Conservation (phyloP, 352 stramenopile species). For the Pythium plurisporium region DNA sequence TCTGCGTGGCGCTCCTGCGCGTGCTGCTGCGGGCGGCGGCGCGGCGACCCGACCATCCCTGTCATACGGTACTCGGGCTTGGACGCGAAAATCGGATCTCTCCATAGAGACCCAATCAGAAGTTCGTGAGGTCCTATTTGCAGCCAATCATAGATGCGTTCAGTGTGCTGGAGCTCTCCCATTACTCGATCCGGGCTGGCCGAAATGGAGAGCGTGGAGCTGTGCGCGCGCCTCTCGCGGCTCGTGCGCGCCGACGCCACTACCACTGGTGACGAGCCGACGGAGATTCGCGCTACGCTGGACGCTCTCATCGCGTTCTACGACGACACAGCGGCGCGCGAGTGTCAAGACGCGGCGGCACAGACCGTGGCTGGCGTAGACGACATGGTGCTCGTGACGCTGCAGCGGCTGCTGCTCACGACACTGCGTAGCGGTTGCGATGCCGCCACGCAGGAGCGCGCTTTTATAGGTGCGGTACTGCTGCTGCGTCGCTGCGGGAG, state of each 20-base stretch:
- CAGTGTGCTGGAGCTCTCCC: too few species aligned
- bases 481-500: slow-evolving; percentile 31
- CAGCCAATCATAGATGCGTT: neutral
- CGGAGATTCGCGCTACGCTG: slow-evolving; percentile 18
- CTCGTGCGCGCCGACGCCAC: slow-evolving; percentile 31
- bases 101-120: too few species aligned
- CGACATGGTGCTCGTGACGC: slow-evolving; percentile 58
- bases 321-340: slow-evolving; percentile 15
- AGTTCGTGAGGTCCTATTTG: too few species aligned
- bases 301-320: slow-evolving; percentile 32
- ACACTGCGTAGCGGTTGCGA: slow-evolving; percentile 21
- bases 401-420: slow-evolving; percentile 50
- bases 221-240: slow-evolving; percentile 64
- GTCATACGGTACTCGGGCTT: too few species aligned
- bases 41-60: slow-evolving; percentile 1
- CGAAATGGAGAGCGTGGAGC: slow-evolving; percentile 37
- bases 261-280: slow-evolving; percentile 15
- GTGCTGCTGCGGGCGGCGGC: neutral
- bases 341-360: neutral
- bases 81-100: too few species aligned
- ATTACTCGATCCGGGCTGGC: too few species aligned
- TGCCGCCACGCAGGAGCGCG: slow-evolving; percentile 24
- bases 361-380: slow-evolving; percentile 37
- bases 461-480: slow-evolving; percentile 27
- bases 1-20: slow-evolving; percentile 48